Evolutionary conservation across 1,139 yeast species (phyloP).

Genomic region (Williopsis jadinii): DNA sequence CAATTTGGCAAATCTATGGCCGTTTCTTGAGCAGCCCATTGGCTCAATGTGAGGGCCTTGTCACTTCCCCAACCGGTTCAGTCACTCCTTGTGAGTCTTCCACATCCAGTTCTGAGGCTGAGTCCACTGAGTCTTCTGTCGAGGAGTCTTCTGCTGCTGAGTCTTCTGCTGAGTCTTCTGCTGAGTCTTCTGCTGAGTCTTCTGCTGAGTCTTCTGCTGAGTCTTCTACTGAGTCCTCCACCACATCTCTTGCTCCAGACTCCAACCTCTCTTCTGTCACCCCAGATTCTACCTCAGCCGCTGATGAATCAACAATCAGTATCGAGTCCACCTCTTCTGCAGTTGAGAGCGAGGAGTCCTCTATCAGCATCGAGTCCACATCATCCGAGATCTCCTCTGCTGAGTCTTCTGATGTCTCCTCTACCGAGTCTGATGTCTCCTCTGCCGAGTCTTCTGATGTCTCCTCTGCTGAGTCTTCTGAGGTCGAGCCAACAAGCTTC

Average conservation of each 20-base stretch:
- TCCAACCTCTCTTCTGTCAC: too few species aligned
- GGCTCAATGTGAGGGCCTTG: slow-evolving; percentile 8
- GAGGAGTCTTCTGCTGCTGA: slow-evolving; percentile 1
- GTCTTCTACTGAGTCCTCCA: too few species aligned
- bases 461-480: slow-evolving; percentile 1
- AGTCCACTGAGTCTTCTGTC: slow-evolving; percentile 3
- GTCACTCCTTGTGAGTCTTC: slow-evolving; percentile 4
- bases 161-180: neutral
- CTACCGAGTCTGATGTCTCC: neutral
- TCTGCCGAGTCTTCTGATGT: neutral
- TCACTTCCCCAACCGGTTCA: slow-evolving; percentile 13
- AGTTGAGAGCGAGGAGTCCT: too few species aligned
- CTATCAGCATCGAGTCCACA: too few species aligned
- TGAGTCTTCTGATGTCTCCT: neutral
- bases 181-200: too few species aligned
- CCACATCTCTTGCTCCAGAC: too few species aligned
- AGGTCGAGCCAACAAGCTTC: too few species aligned
- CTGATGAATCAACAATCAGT: too few species aligned
- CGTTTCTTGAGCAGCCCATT: slow-evolving; percentile 8
- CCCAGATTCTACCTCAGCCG: too few species aligned
- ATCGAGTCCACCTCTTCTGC: too few species aligned
- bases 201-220: too few species aligned
- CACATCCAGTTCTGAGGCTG: slow-evolving; percentile 15
- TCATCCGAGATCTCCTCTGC: slow-evolving; percentile 3
- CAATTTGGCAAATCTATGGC: slow-evolving; percentile 24